Evolutionary conservation across 768 basidiomycete genomes (phyloP), one percentile per base, ranked within the genome.

Genomic region (Tulasnella calospora): DNA sequence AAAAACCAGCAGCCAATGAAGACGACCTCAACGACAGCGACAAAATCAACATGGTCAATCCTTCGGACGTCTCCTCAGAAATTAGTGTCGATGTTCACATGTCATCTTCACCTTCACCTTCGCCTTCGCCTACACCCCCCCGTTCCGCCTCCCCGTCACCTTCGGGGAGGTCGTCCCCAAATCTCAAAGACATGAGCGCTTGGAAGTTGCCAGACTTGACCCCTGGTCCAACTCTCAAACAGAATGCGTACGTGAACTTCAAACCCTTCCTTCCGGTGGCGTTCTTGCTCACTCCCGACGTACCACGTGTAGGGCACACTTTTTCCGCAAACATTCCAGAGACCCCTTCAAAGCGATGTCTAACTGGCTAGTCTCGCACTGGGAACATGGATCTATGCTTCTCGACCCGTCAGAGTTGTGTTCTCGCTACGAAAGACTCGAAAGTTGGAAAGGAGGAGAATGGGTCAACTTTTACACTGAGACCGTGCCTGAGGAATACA

Each of bases 391-490:
- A 5, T 83, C 84, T 8, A 88, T 86, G 81, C 89, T 90, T 88
- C 89, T 90, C 81, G 89, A 90, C 80, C 88, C 89, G 0, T 81
- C 81, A 8, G 88, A 86, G 0, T 83, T 91, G 57, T 86, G 85
- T 73, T 83, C 84, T 7, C 87, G 90, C n/a, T 91, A 90, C 81
- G 80, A 83, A 15, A 82, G 80, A 17, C 83, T 91, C 23, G 86
- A 88, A 8, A 82, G 80, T 0, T 90, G 90, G 89, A 61, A 79
- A 1, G 77, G 71, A 23, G 88, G 88, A 3, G 67, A 87, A 46
- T 90, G 89, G 90, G 83, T 89, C 15, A 90, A 90, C 82, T 90
- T 89, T 80, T 91, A 88, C 88, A 90, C 89, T n/a, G 84, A 86
- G 73, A 89, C 89, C 0, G 75, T 83, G 13, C 67, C 71, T 9